Conservation (phyloP, 2,329 filamentous ascomycete genomes). For the Colletotrichum spaethianum region DNA sequence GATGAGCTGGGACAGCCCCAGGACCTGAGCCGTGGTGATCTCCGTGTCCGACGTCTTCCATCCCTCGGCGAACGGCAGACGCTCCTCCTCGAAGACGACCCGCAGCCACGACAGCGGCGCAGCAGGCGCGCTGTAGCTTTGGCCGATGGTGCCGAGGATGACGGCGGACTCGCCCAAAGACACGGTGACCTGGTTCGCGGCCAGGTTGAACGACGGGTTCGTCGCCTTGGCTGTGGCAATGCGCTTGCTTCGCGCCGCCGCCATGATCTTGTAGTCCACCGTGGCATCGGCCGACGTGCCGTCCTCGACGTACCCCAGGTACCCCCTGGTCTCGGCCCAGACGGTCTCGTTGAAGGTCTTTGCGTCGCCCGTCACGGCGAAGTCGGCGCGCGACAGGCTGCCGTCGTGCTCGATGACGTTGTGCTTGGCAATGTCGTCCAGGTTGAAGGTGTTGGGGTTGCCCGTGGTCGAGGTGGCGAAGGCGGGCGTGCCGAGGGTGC, state of each 20-base stretch:
- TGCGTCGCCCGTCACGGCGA: constrained; percentile 48
- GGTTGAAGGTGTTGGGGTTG: constrained; percentile 40
- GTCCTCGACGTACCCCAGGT: constrained; percentile 33
- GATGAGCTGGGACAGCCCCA: constrained; percentile 31
- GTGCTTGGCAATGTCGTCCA: constrained; percentile 38
- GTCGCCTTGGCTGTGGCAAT: constrained; percentile 44
- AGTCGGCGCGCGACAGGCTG: constrained; percentile 48
- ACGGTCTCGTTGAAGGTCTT: constrained; percentile 48
- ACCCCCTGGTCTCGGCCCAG: constrained; percentile 43
- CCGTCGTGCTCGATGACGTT: constrained; percentile 51
- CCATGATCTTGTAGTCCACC: constrained; percentile 47
- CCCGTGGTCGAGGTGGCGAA: constrained; percentile 41
- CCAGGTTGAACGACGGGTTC: constrained; percentile 30
- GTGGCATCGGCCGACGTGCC: constrained; percentile 39
- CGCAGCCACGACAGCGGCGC: constrained; percentile 34
- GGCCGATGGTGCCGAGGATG: constrained; percentile 42
- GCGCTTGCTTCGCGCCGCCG: constrained; percentile 46
- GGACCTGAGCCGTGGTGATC: constrained; percentile 29
- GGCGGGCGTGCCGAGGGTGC: constrained; percentile 54
- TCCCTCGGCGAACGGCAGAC: constrained; percentile 35
- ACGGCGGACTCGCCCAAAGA: constrained; percentile 43
- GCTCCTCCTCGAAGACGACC: constrained; percentile 36
- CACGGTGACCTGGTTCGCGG: constrained; percentile 43
- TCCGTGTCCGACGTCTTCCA: constrained; percentile 16
- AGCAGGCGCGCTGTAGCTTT: constrained; percentile 32